Conservation (phyloP, 2,329 filamentous ascomycete genomes). For the Botrytis byssoidea region DNA sequence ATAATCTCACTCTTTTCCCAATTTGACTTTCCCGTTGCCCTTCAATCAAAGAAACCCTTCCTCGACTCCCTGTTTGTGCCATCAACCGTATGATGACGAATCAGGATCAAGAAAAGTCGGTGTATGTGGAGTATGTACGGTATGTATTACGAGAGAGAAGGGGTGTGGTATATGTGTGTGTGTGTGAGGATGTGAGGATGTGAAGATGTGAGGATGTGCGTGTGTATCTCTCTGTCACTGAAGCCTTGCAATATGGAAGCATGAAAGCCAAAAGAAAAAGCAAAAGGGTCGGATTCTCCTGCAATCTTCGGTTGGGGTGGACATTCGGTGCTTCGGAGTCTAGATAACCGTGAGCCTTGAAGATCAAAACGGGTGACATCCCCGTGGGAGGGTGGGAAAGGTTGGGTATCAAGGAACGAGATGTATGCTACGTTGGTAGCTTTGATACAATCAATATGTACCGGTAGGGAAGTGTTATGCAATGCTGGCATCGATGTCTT, state of each 20-base stretch:
- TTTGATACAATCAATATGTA: no score
- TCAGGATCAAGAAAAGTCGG: conserved; percentile 3
- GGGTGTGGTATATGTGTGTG: not conserved
- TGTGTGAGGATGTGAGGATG: no score
- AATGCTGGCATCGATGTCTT: not conserved
- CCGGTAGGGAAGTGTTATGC: not conserved
- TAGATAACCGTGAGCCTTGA: not conserved
- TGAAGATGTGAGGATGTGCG: no score
- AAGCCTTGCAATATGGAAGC: not conserved
- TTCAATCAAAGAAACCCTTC: not conserved
- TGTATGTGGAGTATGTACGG: not conserved
- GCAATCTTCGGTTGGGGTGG: not conserved
- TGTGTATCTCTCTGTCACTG: no score
- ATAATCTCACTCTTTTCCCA: not conserved
- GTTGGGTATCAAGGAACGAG: conserved; percentile 4
- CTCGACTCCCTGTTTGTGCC: not conserved
- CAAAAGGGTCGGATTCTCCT: not conserved
- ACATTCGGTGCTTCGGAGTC: not conserved
- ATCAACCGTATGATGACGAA: conserved; percentile 12
- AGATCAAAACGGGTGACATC: not conserved
- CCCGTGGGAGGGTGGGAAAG: not conserved
- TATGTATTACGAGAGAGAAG: not conserved
- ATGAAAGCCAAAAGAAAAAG: not conserved
- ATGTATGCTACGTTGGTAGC: not conserved
- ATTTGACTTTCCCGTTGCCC: not conserved